Percentiles rank a stretch among this genome's conserved stretches.
phyloP scores from a whole-genome alignment of 2,329 filamentous ascomycete genomes.

The Botrytis fragariae region DNA sequence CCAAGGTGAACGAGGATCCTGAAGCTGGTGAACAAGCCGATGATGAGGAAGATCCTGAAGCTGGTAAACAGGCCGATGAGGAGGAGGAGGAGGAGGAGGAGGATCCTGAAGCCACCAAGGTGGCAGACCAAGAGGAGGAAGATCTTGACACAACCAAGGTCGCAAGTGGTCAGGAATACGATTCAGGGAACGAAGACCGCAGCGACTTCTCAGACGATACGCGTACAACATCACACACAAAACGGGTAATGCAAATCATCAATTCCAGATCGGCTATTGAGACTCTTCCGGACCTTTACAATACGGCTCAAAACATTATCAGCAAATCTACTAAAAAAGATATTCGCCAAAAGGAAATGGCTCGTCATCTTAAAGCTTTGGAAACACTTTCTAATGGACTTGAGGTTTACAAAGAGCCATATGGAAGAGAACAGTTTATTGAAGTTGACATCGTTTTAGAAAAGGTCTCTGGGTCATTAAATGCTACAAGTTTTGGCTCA shows the following conservation, averaged over 20 bases:
- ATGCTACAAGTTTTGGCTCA: constrained; percentile 33
- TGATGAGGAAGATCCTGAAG: neutral
- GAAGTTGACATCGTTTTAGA: constrained; percentile 36
- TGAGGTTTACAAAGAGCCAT: constrained; percentile 22
- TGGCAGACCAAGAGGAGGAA: constrained; percentile 21
- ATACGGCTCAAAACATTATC: constrained; percentile 39
- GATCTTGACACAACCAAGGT: constrained; percentile 12
- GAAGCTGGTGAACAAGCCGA: constrained; percentile 1
- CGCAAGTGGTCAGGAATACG: neutral
- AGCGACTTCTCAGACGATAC: constrained; percentile 31
- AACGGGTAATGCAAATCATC: constrained; percentile 34
- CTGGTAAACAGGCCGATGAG: constrained; percentile 12
- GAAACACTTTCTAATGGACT: constrained; percentile 25
- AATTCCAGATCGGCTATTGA: constrained; percentile 42
- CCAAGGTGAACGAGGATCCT: neutral
- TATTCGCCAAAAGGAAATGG: constrained; percentile 24
- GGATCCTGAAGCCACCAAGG: constrained; percentile 8
- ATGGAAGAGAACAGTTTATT: constrained; percentile 39
- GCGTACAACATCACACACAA: constrained; percentile 27
- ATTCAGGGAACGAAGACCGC: neutral
- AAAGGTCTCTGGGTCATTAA: constrained; percentile 36
- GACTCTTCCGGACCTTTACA: constrained; percentile 41
- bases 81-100: constrained; percentile 22
- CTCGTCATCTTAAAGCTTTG: constrained; percentile 37
- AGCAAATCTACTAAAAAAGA: constrained; percentile 39